phyloP scores from a whole-genome alignment of 441 rosid genomes.

The Croton laevigatus region DNA sequence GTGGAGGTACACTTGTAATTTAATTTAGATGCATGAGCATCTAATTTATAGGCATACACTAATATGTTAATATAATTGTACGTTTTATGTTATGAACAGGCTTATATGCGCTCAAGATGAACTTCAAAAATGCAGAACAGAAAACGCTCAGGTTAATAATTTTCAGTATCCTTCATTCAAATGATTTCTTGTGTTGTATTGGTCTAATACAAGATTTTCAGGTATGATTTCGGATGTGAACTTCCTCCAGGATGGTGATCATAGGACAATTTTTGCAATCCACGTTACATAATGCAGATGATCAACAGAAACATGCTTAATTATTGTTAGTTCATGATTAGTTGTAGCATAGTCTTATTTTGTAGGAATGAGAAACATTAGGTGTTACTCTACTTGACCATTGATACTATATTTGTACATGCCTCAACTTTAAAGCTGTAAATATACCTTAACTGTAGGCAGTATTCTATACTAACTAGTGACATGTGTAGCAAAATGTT shows the following conservation, averaged over 20 bases:
- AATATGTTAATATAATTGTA: background rate
- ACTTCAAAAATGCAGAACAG: conserved; percentile 74
- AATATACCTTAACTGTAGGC: conserved; percentile 1
- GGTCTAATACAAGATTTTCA: conserved; percentile 29
- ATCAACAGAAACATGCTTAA: background rate
- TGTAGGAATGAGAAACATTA: conserved; percentile 15
- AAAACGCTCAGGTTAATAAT: conserved; percentile 57
- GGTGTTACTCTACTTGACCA: background rate
- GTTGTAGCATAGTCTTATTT: conserved; percentile 12
- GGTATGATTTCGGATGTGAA: conserved; percentile 35
- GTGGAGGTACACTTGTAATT: conserved; percentile 65
- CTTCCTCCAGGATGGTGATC: conserved; percentile 9
- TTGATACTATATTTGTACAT: conserved; percentile 10
- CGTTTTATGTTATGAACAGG: conserved; percentile 38
- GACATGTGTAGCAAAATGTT: background rate
- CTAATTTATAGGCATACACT: background rate
- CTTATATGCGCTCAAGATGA: conserved; percentile 85
- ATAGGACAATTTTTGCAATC: conserved; percentile 10
- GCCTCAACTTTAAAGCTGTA: conserved; percentile 16
- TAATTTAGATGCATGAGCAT: background rate
- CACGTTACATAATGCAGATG: background rate
- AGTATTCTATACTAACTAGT: background rate
- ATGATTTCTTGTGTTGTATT: background rate
- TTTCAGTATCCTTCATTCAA: background rate
- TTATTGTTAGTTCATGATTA: conserved; percentile 5